Base-by-base conservation (phyloP, 768 basidiomycete genomes). In the Leucosporidium yakuticum region DNA sequence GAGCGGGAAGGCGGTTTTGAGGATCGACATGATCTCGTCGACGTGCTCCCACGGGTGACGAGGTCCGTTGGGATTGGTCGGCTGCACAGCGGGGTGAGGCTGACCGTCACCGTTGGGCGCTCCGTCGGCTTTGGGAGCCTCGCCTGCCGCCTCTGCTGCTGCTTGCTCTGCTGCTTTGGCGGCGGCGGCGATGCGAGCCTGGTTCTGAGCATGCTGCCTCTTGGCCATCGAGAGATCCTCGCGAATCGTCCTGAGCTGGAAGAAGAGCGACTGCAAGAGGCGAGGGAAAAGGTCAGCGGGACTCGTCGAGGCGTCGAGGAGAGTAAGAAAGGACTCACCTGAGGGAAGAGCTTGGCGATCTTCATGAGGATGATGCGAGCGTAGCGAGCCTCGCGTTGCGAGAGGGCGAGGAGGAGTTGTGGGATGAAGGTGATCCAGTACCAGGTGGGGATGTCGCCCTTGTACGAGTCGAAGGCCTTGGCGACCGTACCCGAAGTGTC, bases 401-500 rank as follows among this genome's bases (percentile, higher is more conserved):
- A 88, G 50, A 99, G 83, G 2, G 95, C 94, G 63, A 89, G 78
- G 71, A 92, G 87, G 14, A 99, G 84, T 76, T 99, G 95, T 5
- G 96, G 96, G 55, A 96, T 92, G 65, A 97, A 81, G 1, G 95
- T 90, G 74, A 99, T 94, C 96, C 96, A 99, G 78, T 91, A 97
- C 96, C 96, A 99, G 71, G 89, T 89, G 19, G 92, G 92, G 4
- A 90, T 86, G 76, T 98, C 95, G 68, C 95, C 95, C 77, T 94
- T 95, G 80, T 96, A 96, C 2, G 85, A 85, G 67, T 86, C 83
- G 29, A 74, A 77, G 27, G 81, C 73, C 67, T 75, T 77, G 79
- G 74, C 63, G 59, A 74, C 75, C 72, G 63, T 77, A 58, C 71
- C 66, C 31, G 62, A 29, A 21, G 79, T 81, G 68, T 99, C 95